phyloP scores from a whole-genome alignment of 768 basidiomycete species.

The Lactifluus volemus region DNA sequence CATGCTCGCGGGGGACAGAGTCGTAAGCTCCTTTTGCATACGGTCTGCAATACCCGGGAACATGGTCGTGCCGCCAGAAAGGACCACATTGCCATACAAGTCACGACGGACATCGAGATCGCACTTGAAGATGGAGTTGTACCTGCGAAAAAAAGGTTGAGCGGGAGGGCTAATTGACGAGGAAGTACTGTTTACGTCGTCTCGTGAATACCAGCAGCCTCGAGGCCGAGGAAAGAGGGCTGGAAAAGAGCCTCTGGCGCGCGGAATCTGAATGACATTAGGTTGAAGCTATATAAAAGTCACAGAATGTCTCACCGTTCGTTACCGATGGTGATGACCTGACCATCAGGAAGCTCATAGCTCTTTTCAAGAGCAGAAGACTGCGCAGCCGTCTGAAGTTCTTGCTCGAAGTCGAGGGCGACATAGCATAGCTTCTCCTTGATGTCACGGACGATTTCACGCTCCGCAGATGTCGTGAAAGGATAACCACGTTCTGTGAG shows the following conservation, averaged over 20 bases:
- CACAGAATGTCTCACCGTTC: slow-evolving; percentile 36
- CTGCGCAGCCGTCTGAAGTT: slow-evolving; percentile 84
- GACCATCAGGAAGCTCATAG: slow-evolving; percentile 88
- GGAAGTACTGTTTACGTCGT: slow-evolving; percentile 36
- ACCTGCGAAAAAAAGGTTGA: slow-evolving; percentile 27
- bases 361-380: slow-evolving; percentile 87
- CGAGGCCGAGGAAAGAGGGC: slow-evolving; percentile 53
- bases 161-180: background rate
- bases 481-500: slow-evolving; percentile 87
- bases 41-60: slow-evolving; percentile 95
- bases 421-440: slow-evolving; percentile 93
- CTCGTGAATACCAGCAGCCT: slow-evolving; percentile 79
- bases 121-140: slow-evolving; percentile 56
- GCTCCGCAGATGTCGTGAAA: slow-evolving; percentile 90
- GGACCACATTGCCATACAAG: slow-evolving; percentile 73
- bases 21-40: slow-evolving; percentile 89
- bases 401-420: slow-evolving; percentile 90
- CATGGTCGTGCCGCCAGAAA: slow-evolving; percentile 61
- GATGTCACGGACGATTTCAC: slow-evolving; percentile 94
- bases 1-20: slow-evolving; percentile 80
- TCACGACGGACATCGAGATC: slow-evolving; percentile 82
- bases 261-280: slow-evolving; percentile 35
- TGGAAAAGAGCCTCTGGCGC: slow-evolving; percentile 52
- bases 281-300: background rate
- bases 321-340: slow-evolving; percentile 82